Conservation (phyloP, 1,139 yeast genomes). For the Kazachstania sp. region DNA sequence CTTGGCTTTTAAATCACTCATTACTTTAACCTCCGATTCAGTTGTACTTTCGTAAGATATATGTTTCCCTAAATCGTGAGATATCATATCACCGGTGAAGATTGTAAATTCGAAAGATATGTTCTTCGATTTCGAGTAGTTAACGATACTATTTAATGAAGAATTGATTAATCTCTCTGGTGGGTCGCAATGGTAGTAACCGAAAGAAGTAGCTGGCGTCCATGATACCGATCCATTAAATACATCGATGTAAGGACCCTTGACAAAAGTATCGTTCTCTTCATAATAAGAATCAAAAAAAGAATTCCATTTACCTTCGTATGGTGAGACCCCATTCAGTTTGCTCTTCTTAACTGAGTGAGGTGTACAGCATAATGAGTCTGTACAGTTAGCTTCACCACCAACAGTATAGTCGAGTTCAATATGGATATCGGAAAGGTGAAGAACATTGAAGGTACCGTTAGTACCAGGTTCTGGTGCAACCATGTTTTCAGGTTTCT, state of each 20-base stretch:
- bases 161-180: constrained; percentile 2
- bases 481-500: not conserved
- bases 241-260: not conserved
- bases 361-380: not conserved
- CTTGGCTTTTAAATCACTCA: not conserved
- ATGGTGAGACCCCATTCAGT: not conserved
- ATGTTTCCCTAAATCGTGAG: not conserved
- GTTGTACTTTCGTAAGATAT: not conserved
- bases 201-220: not conserved
- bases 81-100: constrained; percentile 2
- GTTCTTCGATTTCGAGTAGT: not conserved
- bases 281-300: not conserved
- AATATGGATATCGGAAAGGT: not conserved
- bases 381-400: constrained; percentile 1
- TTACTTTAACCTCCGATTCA: not conserved
- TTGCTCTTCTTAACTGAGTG: not conserved
- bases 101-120: not conserved
- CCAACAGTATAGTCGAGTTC: not conserved
- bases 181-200: constrained; percentile 1
- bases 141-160: not conserved
- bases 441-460: not conserved
- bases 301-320: not conserved
- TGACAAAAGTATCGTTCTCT: not conserved
- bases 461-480: constrained; percentile 1
- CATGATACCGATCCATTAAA: not conserved